These are phyloP conservation scores for Cryptococcus sp. DNA, from an alignment of 1,284 basidiomycete genomes.

Conservation along the genomic window DNA sequence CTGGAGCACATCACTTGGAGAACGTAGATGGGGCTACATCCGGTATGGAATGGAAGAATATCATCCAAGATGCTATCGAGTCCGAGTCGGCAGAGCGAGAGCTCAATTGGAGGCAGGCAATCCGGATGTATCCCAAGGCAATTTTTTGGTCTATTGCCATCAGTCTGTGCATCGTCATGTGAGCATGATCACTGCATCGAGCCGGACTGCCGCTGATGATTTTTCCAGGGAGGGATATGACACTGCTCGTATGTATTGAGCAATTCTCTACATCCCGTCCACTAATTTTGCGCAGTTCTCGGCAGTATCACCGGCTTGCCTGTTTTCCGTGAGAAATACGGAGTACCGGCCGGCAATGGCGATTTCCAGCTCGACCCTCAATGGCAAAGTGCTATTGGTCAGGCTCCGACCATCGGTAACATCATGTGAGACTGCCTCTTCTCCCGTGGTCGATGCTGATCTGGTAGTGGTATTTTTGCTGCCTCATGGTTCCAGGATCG, in stretches of 20 bases:
- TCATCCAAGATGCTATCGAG: neutral
- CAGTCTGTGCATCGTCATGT: constrained; percentile 32
- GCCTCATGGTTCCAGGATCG: constrained; percentile 17
- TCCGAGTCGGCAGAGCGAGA: constrained; percentile 40
- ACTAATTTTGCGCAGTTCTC: neutral
- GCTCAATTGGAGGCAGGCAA: constrained; percentile 41
- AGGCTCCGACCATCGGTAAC: constrained; percentile 18
- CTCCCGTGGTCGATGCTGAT: neutral
- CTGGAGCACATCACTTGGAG: neutral
- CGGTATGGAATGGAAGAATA: neutral
- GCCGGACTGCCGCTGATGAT: too few species aligned
- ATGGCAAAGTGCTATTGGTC: constrained; percentile 25
- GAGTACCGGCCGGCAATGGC: constrained; percentile 2
- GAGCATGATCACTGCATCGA: too few species aligned
- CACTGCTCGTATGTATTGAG: neutral
- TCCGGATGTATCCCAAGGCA: constrained; percentile 50
- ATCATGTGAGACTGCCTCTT: constrained; percentile 14
- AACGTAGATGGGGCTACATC: neutral
- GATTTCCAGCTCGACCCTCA: constrained; percentile 24
- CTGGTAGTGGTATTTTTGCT: constrained; percentile 18
- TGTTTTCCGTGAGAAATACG: constrained; percentile 4
- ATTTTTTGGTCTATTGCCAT: constrained; percentile 48
- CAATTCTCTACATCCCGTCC: neutral
- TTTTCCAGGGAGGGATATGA: neutral
- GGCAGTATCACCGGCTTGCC: neutral